These are phyloP conservation scores for Chaetomidium leptoderma DNA, from an alignment of 495 filamentous ascomycete species.

Conservation along the genomic window DNA sequence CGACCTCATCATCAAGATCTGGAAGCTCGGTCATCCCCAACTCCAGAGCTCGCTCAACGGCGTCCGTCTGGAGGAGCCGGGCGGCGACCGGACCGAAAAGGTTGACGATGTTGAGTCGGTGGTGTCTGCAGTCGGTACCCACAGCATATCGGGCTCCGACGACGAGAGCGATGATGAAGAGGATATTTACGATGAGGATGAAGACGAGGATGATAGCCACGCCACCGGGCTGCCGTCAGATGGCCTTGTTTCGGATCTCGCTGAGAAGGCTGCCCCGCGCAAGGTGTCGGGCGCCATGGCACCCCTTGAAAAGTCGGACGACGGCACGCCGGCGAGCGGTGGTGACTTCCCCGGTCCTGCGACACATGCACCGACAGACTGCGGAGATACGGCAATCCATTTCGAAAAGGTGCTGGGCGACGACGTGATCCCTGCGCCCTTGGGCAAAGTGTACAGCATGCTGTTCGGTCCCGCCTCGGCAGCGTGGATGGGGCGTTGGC, in stretches of 20 bases:
- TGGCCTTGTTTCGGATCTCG: slow-evolving; percentile 56
- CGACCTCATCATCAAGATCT: slow-evolving; percentile 94
- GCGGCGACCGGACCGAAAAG: slow-evolving; percentile 88
- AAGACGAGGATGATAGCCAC: slow-evolving; percentile 60
- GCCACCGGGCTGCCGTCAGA: slow-evolving; percentile 58
- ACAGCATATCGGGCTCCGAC: slow-evolving; percentile 53
- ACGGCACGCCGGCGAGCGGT: slow-evolving; percentile 49
- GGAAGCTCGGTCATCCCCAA: slow-evolving; percentile 92
- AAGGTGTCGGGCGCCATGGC: slow-evolving; percentile 63
- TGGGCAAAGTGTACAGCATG: slow-evolving; percentile 86
- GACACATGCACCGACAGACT: slow-evolving; percentile 78
- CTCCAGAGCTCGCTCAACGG: slow-evolving; percentile 86
- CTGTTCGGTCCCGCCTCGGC: slow-evolving; percentile 78
- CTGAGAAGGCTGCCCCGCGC: slow-evolving; percentile 54
- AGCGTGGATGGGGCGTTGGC: slow-evolving; percentile 76
- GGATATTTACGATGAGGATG: slow-evolving; percentile 72
- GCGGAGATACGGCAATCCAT: slow-evolving; percentile 67
- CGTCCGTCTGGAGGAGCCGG: slow-evolving; percentile 69
- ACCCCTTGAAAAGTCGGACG: slow-evolving; percentile 53
- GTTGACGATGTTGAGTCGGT: slow-evolving; percentile 56
- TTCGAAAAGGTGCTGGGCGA: slow-evolving; percentile 83
- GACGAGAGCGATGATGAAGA: slow-evolving; percentile 60
- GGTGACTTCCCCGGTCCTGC: slow-evolving; percentile 83
- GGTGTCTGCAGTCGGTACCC: slow-evolving; percentile 32
- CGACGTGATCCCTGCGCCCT: slow-evolving; percentile 77